Evolutionary conservation across 1,284 basidiomycete genomes (phyloP).

Genomic region (Ganoderma sinense): DNA sequence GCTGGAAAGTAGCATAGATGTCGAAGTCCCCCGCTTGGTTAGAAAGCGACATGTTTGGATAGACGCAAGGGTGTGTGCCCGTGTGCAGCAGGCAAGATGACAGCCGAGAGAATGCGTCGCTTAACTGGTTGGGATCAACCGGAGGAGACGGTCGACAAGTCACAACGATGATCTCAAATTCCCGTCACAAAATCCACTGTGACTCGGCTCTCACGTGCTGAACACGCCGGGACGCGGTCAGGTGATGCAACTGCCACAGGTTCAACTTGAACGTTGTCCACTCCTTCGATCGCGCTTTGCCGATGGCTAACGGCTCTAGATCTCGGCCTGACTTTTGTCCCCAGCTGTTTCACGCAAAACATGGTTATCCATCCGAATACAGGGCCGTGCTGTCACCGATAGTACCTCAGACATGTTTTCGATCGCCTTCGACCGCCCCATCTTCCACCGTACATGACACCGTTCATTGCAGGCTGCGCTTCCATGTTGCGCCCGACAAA

Average conservation of each 20-base stretch:
- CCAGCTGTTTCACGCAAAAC: not conserved
- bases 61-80: not conserved
- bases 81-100: not conserved
- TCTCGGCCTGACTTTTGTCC: not conserved
- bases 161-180: too few species aligned
- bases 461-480: not conserved
- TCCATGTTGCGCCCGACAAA: not conserved
- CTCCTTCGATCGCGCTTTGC: not conserved
- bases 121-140: not conserved
- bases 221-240: conserved; percentile 17
- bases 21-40: conserved; percentile 48
- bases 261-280: not conserved
- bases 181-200: conserved; percentile 14
- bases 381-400: not conserved
- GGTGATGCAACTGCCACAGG: not conserved
- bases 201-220: conserved; percentile 31
- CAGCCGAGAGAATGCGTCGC: not conserved
- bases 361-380: not conserved
- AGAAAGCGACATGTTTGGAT: conserved; percentile 19
- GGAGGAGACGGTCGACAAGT: not conserved
- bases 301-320: not conserved
- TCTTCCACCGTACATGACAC: not conserved
- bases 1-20: conserved; percentile 62
- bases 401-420: not conserved
- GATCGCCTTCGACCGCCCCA: not conserved